These are phyloP conservation scores for Ceriops tagal DNA, from an alignment of 345 rosid species.

Conservation along the genomic window DNA sequence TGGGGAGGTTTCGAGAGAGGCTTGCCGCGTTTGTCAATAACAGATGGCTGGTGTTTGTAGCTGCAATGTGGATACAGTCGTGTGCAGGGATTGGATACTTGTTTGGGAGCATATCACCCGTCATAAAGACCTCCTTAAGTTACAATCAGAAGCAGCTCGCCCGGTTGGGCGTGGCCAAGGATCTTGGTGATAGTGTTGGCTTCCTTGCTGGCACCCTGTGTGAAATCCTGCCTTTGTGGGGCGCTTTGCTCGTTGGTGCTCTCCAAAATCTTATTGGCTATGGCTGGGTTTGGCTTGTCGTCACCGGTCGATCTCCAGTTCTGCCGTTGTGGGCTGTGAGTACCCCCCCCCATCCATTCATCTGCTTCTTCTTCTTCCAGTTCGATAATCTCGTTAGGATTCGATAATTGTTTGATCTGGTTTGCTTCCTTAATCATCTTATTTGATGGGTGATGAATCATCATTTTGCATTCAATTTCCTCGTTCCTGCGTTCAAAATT, in stretches of 20 bases:
- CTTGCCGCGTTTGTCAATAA: conserved; percentile 52
- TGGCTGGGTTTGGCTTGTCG: conserved; percentile 95
- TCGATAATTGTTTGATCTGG: neutral
- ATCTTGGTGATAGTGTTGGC: conserved; percentile 93
- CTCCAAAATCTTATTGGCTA: conserved; percentile 84
- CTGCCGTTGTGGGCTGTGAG: conserved; percentile 96
- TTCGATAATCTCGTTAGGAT: neutral
- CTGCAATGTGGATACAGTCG: conserved; percentile 96
- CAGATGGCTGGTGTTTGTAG: conserved; percentile 91
- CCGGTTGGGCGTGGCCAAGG: conserved; percentile 87
- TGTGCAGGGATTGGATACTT: conserved; percentile 88
- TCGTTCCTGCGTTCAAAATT: no score
- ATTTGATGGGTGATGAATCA: neutral
- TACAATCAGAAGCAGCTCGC: conserved; percentile 85
- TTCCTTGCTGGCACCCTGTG: conserved; percentile 79
- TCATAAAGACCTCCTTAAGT: conserved; percentile 73
- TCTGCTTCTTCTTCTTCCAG: neutral
- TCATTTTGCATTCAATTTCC: no score
- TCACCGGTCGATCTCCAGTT: conserved; percentile 65
- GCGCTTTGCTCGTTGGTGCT: conserved; percentile 82
- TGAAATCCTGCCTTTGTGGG: conserved; percentile 93
- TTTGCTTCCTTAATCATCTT: neutral
- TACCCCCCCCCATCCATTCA: conserved; percentile 8
- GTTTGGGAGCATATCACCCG: conserved; percentile 95
- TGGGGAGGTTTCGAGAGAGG: conserved; percentile 52